Conservation (phyloP, 805 yeast species). For the Pichia cephalocereana region DNA sequence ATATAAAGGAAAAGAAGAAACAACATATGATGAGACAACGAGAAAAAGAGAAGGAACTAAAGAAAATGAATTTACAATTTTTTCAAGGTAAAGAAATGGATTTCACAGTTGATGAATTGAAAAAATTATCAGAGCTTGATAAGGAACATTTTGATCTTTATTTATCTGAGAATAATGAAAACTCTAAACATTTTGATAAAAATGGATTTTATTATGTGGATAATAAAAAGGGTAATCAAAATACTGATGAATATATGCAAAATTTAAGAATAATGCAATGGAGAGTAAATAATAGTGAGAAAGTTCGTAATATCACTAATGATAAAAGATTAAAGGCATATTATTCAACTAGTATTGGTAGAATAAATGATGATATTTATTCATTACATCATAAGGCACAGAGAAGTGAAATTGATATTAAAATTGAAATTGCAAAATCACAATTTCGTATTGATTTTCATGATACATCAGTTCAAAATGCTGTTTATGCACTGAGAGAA, state of each 20-base stretch:
- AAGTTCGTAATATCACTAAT: neutral
- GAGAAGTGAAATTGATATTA: neutral
- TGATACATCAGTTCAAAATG: constrained; percentile 38
- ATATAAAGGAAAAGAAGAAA: neutral
- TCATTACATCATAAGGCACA: neutral
- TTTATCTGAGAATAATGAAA: too few species aligned
- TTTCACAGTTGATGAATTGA: too few species aligned
- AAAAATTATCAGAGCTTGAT: too few species aligned
- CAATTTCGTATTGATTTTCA: constrained; percentile 46
- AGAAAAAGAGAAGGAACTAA: neutral
- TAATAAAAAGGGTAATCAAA: neutral
- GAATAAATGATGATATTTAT: neutral
- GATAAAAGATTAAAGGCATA: constrained; percentile 1
- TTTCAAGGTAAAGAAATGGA: too few species aligned
- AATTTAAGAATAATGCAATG: neutral
- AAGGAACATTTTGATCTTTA: too few species aligned
- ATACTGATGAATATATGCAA: neutral
- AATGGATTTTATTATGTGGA: neutral
- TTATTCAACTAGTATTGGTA: neutral
- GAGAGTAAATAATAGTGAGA: neutral
- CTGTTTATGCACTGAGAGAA: constrained; percentile 28
- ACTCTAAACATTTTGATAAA: neutral
- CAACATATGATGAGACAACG: neutral
- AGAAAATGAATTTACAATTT: too few species aligned
- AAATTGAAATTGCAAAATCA: constrained; percentile 8